Evolutionary conservation across 169 alveolate species (phyloP).

Genomic region (Cryptosporidium ubiquitum): DNA sequence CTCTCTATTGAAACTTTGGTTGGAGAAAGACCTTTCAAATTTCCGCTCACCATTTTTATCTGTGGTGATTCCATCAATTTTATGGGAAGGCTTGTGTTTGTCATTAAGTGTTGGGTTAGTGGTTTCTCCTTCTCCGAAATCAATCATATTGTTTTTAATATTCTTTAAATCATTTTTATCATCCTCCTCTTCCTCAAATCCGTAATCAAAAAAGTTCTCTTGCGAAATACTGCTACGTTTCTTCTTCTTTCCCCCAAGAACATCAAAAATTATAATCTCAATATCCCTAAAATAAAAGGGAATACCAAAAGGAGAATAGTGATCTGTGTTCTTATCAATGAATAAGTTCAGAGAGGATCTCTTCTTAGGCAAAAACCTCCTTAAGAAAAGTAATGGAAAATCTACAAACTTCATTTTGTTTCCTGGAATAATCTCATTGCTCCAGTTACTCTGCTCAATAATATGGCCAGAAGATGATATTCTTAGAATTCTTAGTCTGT

Average conservation of each 20-base stretch:
- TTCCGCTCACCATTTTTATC: not conserved
- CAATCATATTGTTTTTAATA: not conserved
- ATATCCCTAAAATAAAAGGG: slow-evolving; percentile 75
- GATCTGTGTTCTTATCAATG: slow-evolving; percentile 74
- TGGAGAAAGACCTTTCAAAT: not conserved
- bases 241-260: slow-evolving; percentile 69
- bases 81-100: not conserved
- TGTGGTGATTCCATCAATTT: not conserved
- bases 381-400: slow-evolving; percentile 73
- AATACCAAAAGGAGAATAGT: slow-evolving; percentile 76
- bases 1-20: not conserved
- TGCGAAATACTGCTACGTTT: not conserved
- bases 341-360: slow-evolving; percentile 78
- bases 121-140: not conserved
- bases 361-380: slow-evolving; percentile 71
- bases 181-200: not conserved
- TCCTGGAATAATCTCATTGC: slow-evolving; percentile 77
- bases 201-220: slow-evolving; percentile 9
- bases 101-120: not conserved
- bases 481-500: slow-evolving; percentile 34
- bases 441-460: slow-evolving; percentile 75
- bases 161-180: not conserved
- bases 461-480: slow-evolving; percentile 54
- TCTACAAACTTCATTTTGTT: slow-evolving; percentile 74
- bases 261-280: slow-evolving; percentile 76